These are phyloP conservation scores for Euphrasia arctica DNA, from an alignment of 305 asterid genomes.

Conservation along the genomic window DNA sequence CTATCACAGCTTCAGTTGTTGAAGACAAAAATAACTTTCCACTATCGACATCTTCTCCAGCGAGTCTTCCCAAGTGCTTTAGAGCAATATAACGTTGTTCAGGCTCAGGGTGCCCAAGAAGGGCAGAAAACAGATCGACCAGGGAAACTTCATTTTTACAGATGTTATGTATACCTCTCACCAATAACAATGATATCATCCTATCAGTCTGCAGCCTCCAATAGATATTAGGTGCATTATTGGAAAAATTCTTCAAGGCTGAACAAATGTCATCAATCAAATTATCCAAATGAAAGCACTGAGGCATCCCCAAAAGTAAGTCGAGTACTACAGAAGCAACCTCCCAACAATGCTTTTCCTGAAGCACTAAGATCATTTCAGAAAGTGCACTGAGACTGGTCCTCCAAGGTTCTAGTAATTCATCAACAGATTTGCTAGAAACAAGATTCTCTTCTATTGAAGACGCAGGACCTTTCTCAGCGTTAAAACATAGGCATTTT, in stretches of 20 bases:
- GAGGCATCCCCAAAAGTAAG: conserved; percentile 66
- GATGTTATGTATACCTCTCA: conserved; percentile 53
- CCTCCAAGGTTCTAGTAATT: conserved; percentile 47
- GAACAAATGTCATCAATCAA: conserved; percentile 50
- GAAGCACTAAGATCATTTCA: conserved; percentile 59
- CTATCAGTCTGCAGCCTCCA: conserved; percentile 85
- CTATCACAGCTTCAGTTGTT: conserved; percentile 32
- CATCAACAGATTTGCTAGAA: conserved; percentile 32
- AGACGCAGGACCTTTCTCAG: conserved; percentile 38
- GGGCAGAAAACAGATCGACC: conserved; percentile 59
- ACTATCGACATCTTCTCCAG: conserved; percentile 56
- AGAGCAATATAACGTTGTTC: conserved; percentile 89
- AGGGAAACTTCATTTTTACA: conserved; percentile 55
- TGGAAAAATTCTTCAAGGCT: conserved; percentile 58
- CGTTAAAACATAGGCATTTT: conserved; percentile 47
- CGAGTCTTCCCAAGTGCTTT: conserved; percentile 76
- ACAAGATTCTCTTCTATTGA: conserved; percentile 41
- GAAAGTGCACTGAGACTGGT: conserved; percentile 65
- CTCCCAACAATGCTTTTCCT: conserved; percentile 79
- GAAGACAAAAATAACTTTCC: conserved; percentile 41
- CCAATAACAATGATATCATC: conserved; percentile 56
- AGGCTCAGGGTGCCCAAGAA: conserved; percentile 93
- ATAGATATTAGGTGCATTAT: conserved; percentile 68
- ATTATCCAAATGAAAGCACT: conserved; percentile 49
- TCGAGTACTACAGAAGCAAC: conserved; percentile 74